These are phyloP conservation scores for Acacia concinna DNA, from an alignment of 331 rosid species.

Conservation along the genomic window DNA sequence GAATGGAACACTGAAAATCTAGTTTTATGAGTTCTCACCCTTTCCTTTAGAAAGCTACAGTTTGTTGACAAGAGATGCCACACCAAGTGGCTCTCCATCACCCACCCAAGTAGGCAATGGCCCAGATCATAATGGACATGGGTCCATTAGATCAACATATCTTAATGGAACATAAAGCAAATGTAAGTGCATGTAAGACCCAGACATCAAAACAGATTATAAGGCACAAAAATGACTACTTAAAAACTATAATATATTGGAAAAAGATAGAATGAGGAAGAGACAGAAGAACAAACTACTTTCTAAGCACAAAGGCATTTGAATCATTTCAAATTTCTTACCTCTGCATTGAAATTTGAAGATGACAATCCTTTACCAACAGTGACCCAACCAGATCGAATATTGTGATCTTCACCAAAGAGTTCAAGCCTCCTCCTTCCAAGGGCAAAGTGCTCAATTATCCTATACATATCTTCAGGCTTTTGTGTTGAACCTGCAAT, in stretches of 20 bases:
- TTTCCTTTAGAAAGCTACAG: neutral
- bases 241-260: neutral
- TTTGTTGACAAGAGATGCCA: neutral
- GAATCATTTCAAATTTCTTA: slow-evolving; percentile 12
- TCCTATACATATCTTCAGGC: slow-evolving; percentile 82
- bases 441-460: slow-evolving; percentile 78
- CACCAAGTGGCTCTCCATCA: neutral
- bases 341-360: slow-evolving; percentile 64
- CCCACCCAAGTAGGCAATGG: neutral
- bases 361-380: slow-evolving; percentile 63
- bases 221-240: neutral
- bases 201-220: neutral
- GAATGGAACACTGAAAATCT: neutral
- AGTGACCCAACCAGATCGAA: slow-evolving; percentile 77
- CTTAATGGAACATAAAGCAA: neutral
- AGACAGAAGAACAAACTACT: neutral
- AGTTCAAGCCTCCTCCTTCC: slow-evolving; percentile 81
- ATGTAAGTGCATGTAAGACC: neutral
- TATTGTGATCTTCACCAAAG: slow-evolving; percentile 77
- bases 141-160: neutral
- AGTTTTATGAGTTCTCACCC: neutral
- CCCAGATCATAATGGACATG: neutral
- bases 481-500: slow-evolving; percentile 73
- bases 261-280: neutral
- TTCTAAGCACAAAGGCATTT: neutral